A percentile compares a stretch with the other conserved stretches of the same genome.
phyloP scores from a whole-genome alignment of 2,329 filamentous ascomycete species.

The Exophiala viscosa region DNA sequence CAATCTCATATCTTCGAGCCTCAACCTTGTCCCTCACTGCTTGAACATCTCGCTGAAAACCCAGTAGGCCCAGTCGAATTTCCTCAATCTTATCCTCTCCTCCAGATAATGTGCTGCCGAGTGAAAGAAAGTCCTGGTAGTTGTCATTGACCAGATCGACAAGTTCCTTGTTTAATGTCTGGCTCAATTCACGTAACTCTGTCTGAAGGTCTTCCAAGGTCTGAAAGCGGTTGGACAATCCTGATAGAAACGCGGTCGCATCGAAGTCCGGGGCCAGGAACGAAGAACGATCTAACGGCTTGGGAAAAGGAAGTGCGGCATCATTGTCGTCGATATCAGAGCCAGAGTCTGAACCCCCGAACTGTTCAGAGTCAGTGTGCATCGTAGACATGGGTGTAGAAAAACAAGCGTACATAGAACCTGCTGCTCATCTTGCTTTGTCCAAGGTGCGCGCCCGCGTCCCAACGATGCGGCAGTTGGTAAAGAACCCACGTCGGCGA shows the following conservation, averaged over 20 bases:
- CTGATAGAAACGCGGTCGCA: slow-evolving; percentile 76
- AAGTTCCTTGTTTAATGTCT: slow-evolving; percentile 77
- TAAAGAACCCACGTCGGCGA: no score
- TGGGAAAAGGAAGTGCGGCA: slow-evolving; percentile 76
- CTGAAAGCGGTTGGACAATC: slow-evolving; percentile 82
- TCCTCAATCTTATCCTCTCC: slow-evolving; percentile 91
- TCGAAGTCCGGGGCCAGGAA: slow-evolving; percentile 78
- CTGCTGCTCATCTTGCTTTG: slow-evolving; percentile 19
- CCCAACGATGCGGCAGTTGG: neutral
- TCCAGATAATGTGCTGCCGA: slow-evolving; percentile 76
- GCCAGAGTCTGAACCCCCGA: slow-evolving; percentile 33
- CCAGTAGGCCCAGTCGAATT: slow-evolving; percentile 78
- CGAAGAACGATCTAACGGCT: slow-evolving; percentile 74
- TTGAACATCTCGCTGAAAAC: slow-evolving; percentile 78
- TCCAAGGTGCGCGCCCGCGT: neutral
- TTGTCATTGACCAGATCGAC: slow-evolving; percentile 93
- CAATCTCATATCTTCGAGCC: slow-evolving; percentile 61
- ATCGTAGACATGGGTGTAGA: neutral
- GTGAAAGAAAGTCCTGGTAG: slow-evolving; percentile 82
- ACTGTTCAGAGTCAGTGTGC: slow-evolving; percentile 10
- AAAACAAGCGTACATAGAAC: slow-evolving; percentile 15
- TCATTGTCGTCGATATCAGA: slow-evolving; percentile 58
- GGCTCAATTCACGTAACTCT: slow-evolving; percentile 77
- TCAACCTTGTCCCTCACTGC: slow-evolving; percentile 65
- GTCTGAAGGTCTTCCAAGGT: slow-evolving; percentile 88